Evolutionary conservation across 768 basidiomycete species (phyloP), one percentile per base, ranked within the genome.

Genomic region (Naganishia randhawae): DNA sequence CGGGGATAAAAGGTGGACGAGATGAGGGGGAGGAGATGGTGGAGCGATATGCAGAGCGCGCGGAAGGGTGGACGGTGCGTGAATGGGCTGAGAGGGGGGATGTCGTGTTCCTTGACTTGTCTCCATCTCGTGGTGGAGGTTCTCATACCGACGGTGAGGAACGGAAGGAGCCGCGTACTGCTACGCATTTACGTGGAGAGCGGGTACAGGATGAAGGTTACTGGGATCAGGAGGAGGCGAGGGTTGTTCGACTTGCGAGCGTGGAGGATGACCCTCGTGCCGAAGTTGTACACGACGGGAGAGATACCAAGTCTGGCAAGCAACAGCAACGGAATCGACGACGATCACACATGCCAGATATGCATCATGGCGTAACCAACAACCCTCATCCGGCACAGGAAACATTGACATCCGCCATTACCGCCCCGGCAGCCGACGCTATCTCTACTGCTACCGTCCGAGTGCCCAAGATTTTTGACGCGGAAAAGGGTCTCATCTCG

Each of bases 71-170:
- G n/a, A 39, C 57, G 14, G 22, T 61, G 33, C 37, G 57, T 2
- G 57, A 61, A 19, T 61, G 57, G 57, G 57, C 57, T 2, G 57
- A 61, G 14, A 61, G 57, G 22, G 57, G 57, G 22, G 57, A 61
- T 25, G 57, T 61, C 25, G 45, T 11, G 1, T 48, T 48, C 25
- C 45, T 48, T 13, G 45, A 48, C n/a, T 48, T 48, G 1, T n/a
- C 45, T 11, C 16, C 45, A 22, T 11, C 3, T 48, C 45, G 45
- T 22, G 3, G 19, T 22, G 19, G 3, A 1, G 1, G 3, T 48
- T 22, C 37, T 7, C 37, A 39, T 39, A 39, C 37, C 14, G 37
- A 14, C 14, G 37, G 14, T 39, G 37, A 42, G 14, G 14, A 42
- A 16, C 41, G 14, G 41, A 4, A 42, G 7, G 14, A 42, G 14